Base-by-base conservation (phyloP, 2,329 filamentous ascomycete genomes). In the Pyricularia pennisetigena region DNA sequence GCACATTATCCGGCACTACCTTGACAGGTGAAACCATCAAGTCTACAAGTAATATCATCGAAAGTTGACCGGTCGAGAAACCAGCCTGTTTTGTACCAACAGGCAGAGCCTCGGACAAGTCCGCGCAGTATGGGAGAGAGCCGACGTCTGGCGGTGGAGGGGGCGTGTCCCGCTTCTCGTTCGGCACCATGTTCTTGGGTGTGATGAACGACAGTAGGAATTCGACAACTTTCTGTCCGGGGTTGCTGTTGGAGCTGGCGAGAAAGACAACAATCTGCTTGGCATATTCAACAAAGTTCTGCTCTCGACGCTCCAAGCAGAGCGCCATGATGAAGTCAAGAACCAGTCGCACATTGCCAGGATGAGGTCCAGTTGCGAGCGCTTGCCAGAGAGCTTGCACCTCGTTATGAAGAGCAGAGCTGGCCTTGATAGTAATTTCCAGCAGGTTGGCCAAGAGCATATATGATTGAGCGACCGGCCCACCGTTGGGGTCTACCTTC, bases 251-350 rank as follows among this genome's bases (percentile, higher is more conserved):
- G 0, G 85, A 97, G 71, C 92, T 95, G 0, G 95, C 96, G 5
- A 99, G 78, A 76, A 97, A 98, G 1, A 99, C 96, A 20, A 98
- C 93, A 67, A 99, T 95, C 77, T 99, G 95, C 80, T 98, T 99
- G 5, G 94, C 94, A 75, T 96, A 97, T 73, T 97, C 93, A 68
- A 99, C 94, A 77, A 97, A 99, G 73, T 97, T 98, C 74, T 99
- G 95, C 77, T 99, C 96, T 65, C 94, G 89, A 35, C 94, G 89
- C 74, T 99, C 95, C 12, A 99, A 82, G 73, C 95, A 99, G 4
- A 98, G 85, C 30, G 89, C 89, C 78, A 99, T 98, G 78, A 99
- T 95, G 75, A 99, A 99, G 76, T 98, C 94, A 0, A 99, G 85
- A 14, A 98, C 92, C 41, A 99, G 82, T 68, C 96, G 92, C 12